Evolutionary conservation across 108 stramenopile species (phyloP), one percentile per base, ranked within the genome.

Genomic region (Cyclotella distinguenda): DNA sequence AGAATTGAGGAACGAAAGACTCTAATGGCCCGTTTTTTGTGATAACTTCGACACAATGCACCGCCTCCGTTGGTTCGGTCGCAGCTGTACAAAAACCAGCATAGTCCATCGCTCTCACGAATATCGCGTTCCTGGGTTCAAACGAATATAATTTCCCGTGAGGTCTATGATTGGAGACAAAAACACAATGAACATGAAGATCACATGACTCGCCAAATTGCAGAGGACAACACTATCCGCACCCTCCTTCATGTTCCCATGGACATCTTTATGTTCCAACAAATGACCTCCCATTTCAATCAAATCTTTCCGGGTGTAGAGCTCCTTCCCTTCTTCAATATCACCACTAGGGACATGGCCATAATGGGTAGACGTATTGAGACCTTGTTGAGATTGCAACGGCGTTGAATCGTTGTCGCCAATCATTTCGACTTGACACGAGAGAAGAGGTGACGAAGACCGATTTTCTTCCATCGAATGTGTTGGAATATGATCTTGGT

Each of bases 171-270:
- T 16, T 5, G 23, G 38, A 25, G 32, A 32, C 21, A 1, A 45
- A 19, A 25, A 21, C 30, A 48, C 16, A 1, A 49, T 9, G 15
- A 42, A 21, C 8, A 22, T 33, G n/a, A 2, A 23, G 15, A 3
- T n/a, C 12, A 46, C 21, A 30, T 56, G 3, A 19, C 68, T 42
- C 57, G 61, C 53, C 74, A 82, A 63, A 51, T 75, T 71, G 13
- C 74, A 66, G 36, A 82, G n/a, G 21, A 80, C 72, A 35, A 85
- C 68, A 40, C 78, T 79, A 64, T 85, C 82, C 21, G 73, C 79
- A 0, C 84, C 84, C 21, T 64, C 56, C 51, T 70, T 66, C 59
- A 67, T 66, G 60, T 63, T 77, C 16, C 84, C 84, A 62, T 82
- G 81, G 38, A 85, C 69, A 63, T 82, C 79, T 27, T 76, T 75